Base-by-base conservation (phyloP, 371 early-diverging fungal species). In the Coemansia sp. region DNA sequence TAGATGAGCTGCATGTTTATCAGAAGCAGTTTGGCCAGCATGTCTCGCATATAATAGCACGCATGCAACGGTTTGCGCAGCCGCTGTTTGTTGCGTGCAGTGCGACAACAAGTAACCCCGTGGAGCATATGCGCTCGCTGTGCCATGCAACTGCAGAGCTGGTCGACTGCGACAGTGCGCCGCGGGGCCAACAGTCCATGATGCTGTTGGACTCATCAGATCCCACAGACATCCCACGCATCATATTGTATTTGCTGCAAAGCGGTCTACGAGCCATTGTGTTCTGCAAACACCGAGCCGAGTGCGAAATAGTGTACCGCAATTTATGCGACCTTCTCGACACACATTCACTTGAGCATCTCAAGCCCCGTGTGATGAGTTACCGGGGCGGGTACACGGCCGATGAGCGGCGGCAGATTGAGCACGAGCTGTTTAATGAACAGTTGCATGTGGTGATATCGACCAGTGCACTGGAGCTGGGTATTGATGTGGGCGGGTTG, bases 1-100 rank as follows among this genome's bases (percentile, higher is more conserved):
- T 94, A 14, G 94, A 94, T 75, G 92, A 93, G 79, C 65, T 91
- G 4, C 93, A 93, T 65, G 83, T 84, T 1, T 93, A 92, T 60
- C 78, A 86, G 48, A 87, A 84, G 1, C 55, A 80, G 6, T 89
- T 93, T 73, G 94, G 93, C 7, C 78, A 86, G 12, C 89, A 94
- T 52, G 75, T 86, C 2, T 83, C 88, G 0, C 72, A 88, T 33
- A 85, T 93, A 9, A 77, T 94, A 80, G 80, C 89, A 4, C 72
- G 94, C 11, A 62, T 93, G 44, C 70, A 82, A 14, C 82, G 93
- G 1, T 33, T 93, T 16, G 87, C 86, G 57, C 50, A 61, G n/a
- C 56, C 88, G 8, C 83, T 81, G 64, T 89, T 89, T 65, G 78
- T 93, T 26, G 83, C 88, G 5, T 92, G 92, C 67, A 86, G 86